Evolutionary conservation across 257 asterid species (phyloP).

Genomic region (Solanum ossicruentum): DNA sequence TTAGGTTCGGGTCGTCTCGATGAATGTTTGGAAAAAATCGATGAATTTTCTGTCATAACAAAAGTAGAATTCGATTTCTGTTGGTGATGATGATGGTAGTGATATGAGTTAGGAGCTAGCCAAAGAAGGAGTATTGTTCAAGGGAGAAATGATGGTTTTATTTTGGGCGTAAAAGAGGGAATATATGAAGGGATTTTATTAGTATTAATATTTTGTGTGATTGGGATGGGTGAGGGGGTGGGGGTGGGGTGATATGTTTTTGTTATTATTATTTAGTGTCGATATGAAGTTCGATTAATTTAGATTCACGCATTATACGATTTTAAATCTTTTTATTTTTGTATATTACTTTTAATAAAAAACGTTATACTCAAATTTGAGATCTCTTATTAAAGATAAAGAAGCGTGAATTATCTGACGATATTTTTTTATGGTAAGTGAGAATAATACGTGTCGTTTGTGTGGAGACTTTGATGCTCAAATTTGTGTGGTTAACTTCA

Average conservation of each 20-base stretch:
- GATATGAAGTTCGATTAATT: background rate
- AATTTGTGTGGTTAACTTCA: constrained; percentile 23
- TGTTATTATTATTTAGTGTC: rapidly evolving
- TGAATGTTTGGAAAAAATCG: background rate
- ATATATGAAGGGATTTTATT: background rate
- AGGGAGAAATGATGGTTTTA: background rate
- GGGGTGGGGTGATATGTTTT: constrained; percentile 28
- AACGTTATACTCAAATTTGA: background rate
- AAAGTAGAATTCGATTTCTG: background rate
- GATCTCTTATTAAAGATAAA: background rate
- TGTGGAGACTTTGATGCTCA: constrained; percentile 6
- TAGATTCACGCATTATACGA: rapidly evolving
- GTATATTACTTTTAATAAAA: background rate
- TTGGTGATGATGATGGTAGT: background rate
- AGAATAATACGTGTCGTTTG: constrained; percentile 43
- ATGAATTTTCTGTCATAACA: background rate
- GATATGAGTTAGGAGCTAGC: background rate
- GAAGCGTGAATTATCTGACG: too few species aligned
- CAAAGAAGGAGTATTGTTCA: too few species aligned
- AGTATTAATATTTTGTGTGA: background rate
- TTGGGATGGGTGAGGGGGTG: background rate
- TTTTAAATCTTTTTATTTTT: background rate
- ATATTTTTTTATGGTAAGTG: background rate
- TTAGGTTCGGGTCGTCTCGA: background rate
- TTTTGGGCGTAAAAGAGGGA: background rate